These are phyloP conservation scores for Acer saccharum DNA, from an alignment of 345 rosid species.

Conservation along the genomic window DNA sequence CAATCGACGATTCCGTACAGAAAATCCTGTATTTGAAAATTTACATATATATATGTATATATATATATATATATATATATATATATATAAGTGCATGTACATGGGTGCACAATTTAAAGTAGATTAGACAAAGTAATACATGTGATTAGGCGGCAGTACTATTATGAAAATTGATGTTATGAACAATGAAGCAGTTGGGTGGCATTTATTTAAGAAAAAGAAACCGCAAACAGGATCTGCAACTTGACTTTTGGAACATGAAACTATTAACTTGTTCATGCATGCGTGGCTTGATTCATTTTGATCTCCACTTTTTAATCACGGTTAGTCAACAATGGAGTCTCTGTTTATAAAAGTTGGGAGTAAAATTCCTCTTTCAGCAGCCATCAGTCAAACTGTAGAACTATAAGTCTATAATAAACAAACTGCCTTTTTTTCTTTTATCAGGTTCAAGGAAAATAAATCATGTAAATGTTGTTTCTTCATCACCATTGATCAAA, in stretches of 20 bases:
- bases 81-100: too few relatives aligned
- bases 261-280: too few relatives aligned
- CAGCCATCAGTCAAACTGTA: background rate
- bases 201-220: background rate
- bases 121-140: too few relatives aligned
- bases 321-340: background rate
- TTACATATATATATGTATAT: too few relatives aligned
- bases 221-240: background rate
- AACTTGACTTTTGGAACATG: background rate
- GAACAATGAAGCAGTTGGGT: background rate
- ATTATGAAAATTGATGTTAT: background rate
- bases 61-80: too few relatives aligned
- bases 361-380: constrained; percentile 1
- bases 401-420: background rate
- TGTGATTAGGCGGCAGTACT: background rate
- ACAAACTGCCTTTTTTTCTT: too few relatives aligned
- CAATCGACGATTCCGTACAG: too few relatives aligned
- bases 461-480: too few relatives aligned
- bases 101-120: too few relatives aligned
- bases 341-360: background rate
- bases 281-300: background rate
- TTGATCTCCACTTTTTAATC: background rate
- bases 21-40: too few relatives aligned
- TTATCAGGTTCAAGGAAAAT: background rate
- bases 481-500: too few relatives aligned